These are phyloP conservation scores for Heritiera fomes DNA, from an alignment of 345 rosid genomes.

Conservation along the genomic window DNA sequence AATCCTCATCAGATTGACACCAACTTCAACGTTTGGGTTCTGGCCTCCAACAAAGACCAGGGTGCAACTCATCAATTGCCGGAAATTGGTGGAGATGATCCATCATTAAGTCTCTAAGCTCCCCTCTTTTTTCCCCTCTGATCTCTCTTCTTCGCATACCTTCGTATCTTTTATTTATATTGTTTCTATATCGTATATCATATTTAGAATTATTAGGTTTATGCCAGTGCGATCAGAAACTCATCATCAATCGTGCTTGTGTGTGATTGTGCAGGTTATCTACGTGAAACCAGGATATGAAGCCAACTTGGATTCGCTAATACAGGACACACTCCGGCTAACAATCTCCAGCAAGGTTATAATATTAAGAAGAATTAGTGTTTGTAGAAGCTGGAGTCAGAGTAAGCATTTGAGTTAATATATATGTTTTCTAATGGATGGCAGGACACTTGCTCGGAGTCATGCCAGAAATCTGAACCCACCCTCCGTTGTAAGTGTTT, in stretches of 20 bases:
- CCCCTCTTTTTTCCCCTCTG: neutral
- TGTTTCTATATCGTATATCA: no score
- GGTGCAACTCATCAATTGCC: conserved; percentile 41
- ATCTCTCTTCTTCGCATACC: neutral
- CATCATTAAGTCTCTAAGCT: conserved; percentile 53
- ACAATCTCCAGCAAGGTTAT: conserved; percentile 48
- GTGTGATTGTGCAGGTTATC: conserved; percentile 55
- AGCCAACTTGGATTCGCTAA: conserved; percentile 75
- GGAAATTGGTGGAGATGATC: conserved; percentile 77
- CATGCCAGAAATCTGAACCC: conserved; percentile 67
- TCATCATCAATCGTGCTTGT: neutral
- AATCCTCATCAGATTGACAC: conserved; percentile 58
- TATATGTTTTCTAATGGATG: neutral
- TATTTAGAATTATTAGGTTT: no score
- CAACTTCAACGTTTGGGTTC: conserved; percentile 77
- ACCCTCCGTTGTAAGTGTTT: conserved; percentile 50
- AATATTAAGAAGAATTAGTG: neutral
- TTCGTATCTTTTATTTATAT: no score
- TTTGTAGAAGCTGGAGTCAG: no score
- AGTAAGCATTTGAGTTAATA: neutral
- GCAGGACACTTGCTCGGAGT: conserved; percentile 77
- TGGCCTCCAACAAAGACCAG: conserved; percentile 46
- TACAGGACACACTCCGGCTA: conserved; percentile 75
- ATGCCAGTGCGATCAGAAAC: no score
- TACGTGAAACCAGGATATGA: conserved; percentile 79